phyloP scores from a whole-genome alignment of 1,284 basidiomycete genomes.

The Leccinum insolens region DNA sequence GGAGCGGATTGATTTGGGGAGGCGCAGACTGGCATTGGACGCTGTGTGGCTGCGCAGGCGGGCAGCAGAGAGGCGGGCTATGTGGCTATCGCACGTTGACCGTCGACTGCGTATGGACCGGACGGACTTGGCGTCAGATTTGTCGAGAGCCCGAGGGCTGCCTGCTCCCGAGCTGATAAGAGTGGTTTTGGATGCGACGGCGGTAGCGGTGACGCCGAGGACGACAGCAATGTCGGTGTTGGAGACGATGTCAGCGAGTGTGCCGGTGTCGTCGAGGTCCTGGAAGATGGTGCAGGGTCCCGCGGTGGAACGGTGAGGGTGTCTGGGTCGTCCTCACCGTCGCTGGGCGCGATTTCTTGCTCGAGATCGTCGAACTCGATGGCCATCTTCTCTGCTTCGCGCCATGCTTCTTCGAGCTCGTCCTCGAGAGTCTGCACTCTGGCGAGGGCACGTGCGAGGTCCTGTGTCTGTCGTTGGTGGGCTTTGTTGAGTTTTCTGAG shows the following conservation, averaged over 20 bases:
- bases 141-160: constrained; percentile 9
- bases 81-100: constrained; percentile 24
- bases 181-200: constrained; percentile 33
- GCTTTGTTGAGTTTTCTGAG: constrained; percentile 77
- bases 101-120: constrained; percentile 31
- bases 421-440: constrained; percentile 59
- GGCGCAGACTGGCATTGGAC: constrained; percentile 21
- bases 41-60: constrained; percentile 21
- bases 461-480: constrained; percentile 63
- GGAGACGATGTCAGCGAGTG: constrained; percentile 28
- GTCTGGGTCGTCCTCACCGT: constrained; percentile 26
- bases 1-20: too few relatives aligned
- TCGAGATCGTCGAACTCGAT: constrained; percentile 62
- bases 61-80: constrained; percentile 27
- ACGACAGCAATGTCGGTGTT: constrained; percentile 32
- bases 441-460: constrained; percentile 50
- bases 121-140: constrained; percentile 27
- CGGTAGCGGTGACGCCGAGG: constrained; percentile 36
- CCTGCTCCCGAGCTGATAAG: constrained; percentile 18
- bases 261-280: constrained; percentile 41
- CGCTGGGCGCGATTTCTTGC: constrained; percentile 33
- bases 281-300: constrained; percentile 10
- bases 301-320: not conserved
- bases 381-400: constrained; percentile 71
- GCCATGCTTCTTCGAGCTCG: constrained; percentile 81